Evolutionary conservation across 208 protist species (phyloP).

Genomic region (Histomonas meleagridis): DNA sequence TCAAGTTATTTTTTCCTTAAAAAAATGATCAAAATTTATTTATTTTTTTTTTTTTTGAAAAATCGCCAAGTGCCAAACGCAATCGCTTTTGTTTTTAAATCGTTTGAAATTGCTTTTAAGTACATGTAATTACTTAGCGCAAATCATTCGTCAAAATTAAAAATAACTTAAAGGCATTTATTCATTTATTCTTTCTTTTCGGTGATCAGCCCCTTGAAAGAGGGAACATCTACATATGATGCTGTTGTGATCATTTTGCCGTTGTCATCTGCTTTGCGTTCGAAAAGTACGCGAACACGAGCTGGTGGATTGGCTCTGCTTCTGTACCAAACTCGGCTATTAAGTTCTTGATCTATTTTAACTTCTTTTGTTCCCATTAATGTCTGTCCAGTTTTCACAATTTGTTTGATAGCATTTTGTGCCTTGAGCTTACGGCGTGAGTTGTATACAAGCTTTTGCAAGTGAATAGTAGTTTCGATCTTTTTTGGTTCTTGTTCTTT

Average conservation of each 20-base stretch:
- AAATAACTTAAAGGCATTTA: no score
- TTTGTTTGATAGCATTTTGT: not conserved
- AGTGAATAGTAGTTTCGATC: slow-evolving; percentile 17
- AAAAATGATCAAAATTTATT: no score
- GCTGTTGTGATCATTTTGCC: slow-evolving; percentile 24
- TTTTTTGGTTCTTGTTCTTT: not conserved
- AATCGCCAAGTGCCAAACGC: no score
- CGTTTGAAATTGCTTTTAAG: no score
- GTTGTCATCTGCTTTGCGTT: not conserved
- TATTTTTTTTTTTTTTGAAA: no score
- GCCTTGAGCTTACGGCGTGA: not conserved
- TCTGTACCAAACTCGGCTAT: not conserved
- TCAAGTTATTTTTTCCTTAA: no score
- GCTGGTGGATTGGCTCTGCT: not conserved
- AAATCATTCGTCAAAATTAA: no score
- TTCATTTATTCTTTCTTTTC: no score
- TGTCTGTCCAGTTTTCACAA: not conserved
- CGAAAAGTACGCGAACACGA: not conserved
- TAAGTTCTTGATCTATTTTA: slow-evolving; percentile 18
- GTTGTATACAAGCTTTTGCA: not conserved
- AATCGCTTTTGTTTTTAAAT: no score
- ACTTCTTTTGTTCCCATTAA: not conserved
- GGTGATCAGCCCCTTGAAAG: not conserved
- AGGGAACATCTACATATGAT: not conserved
- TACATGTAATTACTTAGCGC: no score